Evolutionary conservation across 352 stramenopile species (phyloP).

Genomic region (Phytophthora litchii): DNA sequence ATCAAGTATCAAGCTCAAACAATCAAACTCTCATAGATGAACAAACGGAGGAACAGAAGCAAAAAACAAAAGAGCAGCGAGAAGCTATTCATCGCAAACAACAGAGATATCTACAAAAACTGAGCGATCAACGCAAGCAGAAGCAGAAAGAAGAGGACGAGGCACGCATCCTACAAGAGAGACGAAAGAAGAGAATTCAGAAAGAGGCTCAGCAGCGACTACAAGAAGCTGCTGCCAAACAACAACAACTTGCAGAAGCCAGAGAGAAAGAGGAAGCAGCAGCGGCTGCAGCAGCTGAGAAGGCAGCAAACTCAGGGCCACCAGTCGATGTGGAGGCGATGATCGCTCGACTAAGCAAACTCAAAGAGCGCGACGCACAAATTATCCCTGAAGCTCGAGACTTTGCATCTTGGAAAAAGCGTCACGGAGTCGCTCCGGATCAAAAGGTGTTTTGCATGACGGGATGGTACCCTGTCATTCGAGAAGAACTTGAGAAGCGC

Average conservation of each 20-base stretch:
- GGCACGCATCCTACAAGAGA: slow-evolving; percentile 54
- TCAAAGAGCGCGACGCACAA: slow-evolving; percentile 71
- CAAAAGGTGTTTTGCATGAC: slow-evolving; percentile 92
- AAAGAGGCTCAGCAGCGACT: slow-evolving; percentile 60
- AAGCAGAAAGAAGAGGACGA: slow-evolving; percentile 81
- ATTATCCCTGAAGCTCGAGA: slow-evolving; percentile 77
- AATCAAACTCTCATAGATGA: slow-evolving; percentile 15
- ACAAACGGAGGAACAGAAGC: slow-evolving; percentile 42
- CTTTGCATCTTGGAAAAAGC: slow-evolving; percentile 91
- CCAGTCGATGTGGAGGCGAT: slow-evolving; percentile 68
- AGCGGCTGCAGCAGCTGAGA: slow-evolving; percentile 37
- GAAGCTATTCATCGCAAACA: slow-evolving; percentile 68
- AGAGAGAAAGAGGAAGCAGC: slow-evolving; percentile 52
- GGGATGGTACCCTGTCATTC: slow-evolving; percentile 92
- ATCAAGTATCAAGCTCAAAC: slow-evolving; percentile 3
- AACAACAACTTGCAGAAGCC: slow-evolving; percentile 39
- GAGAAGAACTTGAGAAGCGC: slow-evolving; percentile 85
- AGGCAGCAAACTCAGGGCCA: slow-evolving; percentile 21
- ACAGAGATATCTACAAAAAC: slow-evolving; percentile 65
- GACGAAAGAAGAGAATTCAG: slow-evolving; percentile 55
- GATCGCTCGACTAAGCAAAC: slow-evolving; percentile 74
- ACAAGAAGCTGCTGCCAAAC: slow-evolving; percentile 53
- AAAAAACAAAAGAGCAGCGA: slow-evolving; percentile 50
- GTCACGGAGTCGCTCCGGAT: slow-evolving; percentile 70
- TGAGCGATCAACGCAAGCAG: slow-evolving; percentile 66